These are phyloP conservation scores for Clarireedia monteithiana DNA, from an alignment of 2,329 filamentous ascomycete genomes.

Conservation along the genomic window DNA sequence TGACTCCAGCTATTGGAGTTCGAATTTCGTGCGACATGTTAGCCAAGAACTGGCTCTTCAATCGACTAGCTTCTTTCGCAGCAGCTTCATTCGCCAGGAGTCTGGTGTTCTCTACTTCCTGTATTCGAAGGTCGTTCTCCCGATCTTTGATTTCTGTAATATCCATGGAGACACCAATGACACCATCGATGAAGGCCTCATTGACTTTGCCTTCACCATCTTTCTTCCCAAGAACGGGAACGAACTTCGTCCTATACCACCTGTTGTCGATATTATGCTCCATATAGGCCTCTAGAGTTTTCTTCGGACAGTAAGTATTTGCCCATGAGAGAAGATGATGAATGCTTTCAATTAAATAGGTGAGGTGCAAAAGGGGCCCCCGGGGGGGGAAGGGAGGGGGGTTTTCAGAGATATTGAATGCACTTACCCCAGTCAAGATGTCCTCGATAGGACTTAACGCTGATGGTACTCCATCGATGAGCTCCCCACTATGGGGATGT, in stretches of 20 bases:
- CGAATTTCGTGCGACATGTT: slow-evolving; percentile 79
- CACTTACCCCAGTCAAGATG: slow-evolving; percentile 47
- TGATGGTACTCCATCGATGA: slow-evolving; percentile 26
- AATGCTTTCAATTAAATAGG: too few relatives aligned
- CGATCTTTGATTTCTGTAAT: slow-evolving; percentile 64
- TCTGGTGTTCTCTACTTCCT: slow-evolving; percentile 61
- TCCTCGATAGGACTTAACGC: slow-evolving; percentile 53
- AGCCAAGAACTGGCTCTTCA: slow-evolving; percentile 74
- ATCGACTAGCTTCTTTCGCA: slow-evolving; percentile 70
- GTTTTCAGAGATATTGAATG: too few relatives aligned
- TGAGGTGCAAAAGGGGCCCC: too few relatives aligned
- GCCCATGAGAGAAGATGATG: too few relatives aligned
- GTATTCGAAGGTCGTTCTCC: slow-evolving; percentile 53
- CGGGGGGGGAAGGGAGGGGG: too few relatives aligned
- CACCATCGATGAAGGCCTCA: slow-evolving; percentile 54
- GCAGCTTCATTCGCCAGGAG: slow-evolving; percentile 68
- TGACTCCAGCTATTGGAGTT: slow-evolving; percentile 71
- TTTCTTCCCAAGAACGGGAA: slow-evolving; percentile 55
- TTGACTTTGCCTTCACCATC: slow-evolving; percentile 41
- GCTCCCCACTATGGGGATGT: slow-evolving; percentile 11
- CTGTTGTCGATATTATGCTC: slow-evolving; percentile 47
- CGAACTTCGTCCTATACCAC: slow-evolving; percentile 65
- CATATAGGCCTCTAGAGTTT: slow-evolving; percentile 49
- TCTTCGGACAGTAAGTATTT: slow-evolving; percentile 13
- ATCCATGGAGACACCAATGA: slow-evolving; percentile 74